Conservation (phyloP, 1,139 yeast genomes). For the Zygosaccharomyces sapae region DNA sequence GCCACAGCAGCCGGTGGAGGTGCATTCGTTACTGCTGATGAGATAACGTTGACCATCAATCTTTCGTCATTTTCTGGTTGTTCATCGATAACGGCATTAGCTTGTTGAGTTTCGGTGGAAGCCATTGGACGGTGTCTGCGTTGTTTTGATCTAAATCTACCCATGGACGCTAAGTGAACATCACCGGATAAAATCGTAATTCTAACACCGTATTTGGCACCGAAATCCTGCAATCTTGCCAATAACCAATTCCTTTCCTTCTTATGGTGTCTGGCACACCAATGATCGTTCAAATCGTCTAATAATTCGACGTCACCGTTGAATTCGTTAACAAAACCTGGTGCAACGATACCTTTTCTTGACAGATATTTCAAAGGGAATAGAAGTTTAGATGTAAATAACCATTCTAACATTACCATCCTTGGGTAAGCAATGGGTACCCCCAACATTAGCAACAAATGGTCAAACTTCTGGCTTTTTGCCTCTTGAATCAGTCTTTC, state of each 20-base stretch:
- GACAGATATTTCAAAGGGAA: conserved; percentile 68
- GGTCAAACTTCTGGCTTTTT: conserved; percentile 52
- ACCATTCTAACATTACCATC: conserved; percentile 78
- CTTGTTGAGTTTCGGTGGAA: conserved; percentile 38
- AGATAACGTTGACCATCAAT: conserved; percentile 74
- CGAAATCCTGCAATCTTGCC: conserved; percentile 55
- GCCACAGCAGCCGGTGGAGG: conserved; percentile 94
- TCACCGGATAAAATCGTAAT: conserved; percentile 87
- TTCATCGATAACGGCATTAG: conserved; percentile 41
- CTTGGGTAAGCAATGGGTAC: conserved; percentile 94
- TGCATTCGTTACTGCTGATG: conserved; percentile 85
- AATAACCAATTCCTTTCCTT: conserved; percentile 66
- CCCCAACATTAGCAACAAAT: conserved; percentile 76
- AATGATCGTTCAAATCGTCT: conserved; percentile 92
- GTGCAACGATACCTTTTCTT: conserved; percentile 57
- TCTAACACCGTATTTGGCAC: conserved; percentile 60
- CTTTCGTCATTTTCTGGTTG: conserved; percentile 68
- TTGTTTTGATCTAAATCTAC: conserved; percentile 63
- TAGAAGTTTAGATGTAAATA: conserved; percentile 59
- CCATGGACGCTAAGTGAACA: conserved; percentile 83
- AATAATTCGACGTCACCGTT: conserved; percentile 87
- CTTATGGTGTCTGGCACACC: conserved; percentile 89
- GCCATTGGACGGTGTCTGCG: conserved; percentile 42
- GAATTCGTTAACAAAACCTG: conserved; percentile 79
- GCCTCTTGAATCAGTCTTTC: conserved; percentile 55